These are phyloP conservation scores for Pelargonium australe DNA, from an alignment of 441 rosid genomes.

Conservation along the genomic window DNA sequence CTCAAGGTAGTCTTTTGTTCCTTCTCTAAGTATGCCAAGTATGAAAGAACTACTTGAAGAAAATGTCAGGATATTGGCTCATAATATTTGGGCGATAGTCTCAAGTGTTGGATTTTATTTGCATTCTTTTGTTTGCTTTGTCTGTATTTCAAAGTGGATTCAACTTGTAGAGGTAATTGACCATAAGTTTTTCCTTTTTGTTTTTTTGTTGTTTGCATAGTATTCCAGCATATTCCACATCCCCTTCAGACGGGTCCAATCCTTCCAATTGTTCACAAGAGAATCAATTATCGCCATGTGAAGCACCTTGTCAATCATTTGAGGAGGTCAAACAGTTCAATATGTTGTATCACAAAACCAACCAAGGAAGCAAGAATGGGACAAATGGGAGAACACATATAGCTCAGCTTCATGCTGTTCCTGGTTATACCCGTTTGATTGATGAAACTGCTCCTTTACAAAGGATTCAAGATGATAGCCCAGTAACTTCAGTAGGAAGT, in stretches of 20 bases:
- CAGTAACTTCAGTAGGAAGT: slow-evolving; percentile 19
- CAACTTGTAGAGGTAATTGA: slow-evolving; percentile 2
- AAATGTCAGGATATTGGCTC: no score
- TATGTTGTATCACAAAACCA: slow-evolving; percentile 36
- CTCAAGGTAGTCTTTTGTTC: neutral
- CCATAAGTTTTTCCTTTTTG: neutral
- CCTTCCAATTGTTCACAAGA: slow-evolving; percentile 21
- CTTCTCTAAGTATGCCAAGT: neutral
- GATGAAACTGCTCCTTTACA: slow-evolving; percentile 32
- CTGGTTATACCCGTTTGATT: slow-evolving; percentile 41
- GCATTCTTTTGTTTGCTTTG: slow-evolving; percentile 3
- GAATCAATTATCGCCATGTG: slow-evolving; percentile 25
- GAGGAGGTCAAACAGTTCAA: slow-evolving; percentile 41
- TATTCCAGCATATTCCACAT: slow-evolving; percentile 31
- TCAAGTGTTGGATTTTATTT: no score
- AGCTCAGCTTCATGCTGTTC: slow-evolving; percentile 42
- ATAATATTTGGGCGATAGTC: no score
- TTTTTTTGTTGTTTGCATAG: slow-evolving; percentile 27
- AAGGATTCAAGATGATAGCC: slow-evolving; percentile 26
- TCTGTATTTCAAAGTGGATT: neutral
- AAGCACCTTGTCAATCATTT: slow-evolving; percentile 23
- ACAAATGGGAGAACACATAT: slow-evolving; percentile 34
- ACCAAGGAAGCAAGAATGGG: slow-evolving; percentile 32
- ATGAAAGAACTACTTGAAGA: neutral
- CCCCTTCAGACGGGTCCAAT: slow-evolving; percentile 22